These are phyloP conservation scores for Paulownia fortunei DNA, from an alignment of 257 asterid genomes.

Conservation along the genomic window DNA sequence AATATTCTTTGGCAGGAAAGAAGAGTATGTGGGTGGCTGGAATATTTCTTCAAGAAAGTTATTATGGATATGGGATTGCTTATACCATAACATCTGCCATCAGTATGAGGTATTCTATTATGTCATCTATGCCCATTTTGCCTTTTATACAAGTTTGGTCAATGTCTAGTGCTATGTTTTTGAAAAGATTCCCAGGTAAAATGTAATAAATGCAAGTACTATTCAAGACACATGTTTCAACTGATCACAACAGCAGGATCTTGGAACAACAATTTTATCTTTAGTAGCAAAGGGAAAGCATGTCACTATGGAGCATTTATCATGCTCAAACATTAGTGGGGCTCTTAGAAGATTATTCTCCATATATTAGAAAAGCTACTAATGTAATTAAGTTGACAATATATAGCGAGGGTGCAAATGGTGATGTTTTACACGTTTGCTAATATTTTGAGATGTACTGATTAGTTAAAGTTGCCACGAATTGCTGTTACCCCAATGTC, in stretches of 20 bases:
- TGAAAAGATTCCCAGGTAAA: not conserved
- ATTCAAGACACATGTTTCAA: not conserved
- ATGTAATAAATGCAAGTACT: conserved; percentile 6
- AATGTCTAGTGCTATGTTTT: not conserved
- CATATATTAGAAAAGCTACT: too few species aligned
- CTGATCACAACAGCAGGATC: not conserved
- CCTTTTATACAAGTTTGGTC: not conserved
- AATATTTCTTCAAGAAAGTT: conserved; percentile 60
- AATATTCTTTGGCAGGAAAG: conserved; percentile 51
- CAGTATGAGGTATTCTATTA: conserved; percentile 53
- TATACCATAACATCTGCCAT: conserved; percentile 68
- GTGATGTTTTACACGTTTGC: not conserved
- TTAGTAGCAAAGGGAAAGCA: not conserved
- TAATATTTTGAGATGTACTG: not conserved
- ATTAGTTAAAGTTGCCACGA: not conserved
- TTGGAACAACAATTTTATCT: conserved; percentile 2
- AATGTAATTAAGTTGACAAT: not conserved
- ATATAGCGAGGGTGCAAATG: not conserved
- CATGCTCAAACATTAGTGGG: conserved; percentile 14
- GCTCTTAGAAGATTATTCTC: not conserved
- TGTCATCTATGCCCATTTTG: not conserved
- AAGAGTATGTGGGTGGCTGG: conserved; percentile 60
- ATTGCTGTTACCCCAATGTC: conserved; percentile 6
- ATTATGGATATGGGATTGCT: conserved; percentile 65
- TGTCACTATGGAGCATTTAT: not conserved